phyloP scores from a whole-genome alignment of 73 alveolate species.

The Tetrahymena thermophila region DNA sequence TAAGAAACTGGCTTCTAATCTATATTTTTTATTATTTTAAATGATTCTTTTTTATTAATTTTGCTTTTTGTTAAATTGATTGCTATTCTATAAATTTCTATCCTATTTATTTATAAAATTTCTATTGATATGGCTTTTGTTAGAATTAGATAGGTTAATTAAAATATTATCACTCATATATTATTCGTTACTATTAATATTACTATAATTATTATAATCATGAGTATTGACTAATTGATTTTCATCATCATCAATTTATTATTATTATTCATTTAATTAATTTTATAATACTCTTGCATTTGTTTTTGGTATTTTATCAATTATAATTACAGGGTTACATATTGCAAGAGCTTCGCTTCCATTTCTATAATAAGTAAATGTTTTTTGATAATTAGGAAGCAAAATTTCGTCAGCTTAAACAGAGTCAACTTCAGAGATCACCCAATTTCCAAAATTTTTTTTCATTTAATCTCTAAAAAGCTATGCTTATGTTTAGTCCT shows the following conservation, averaged over 20 bases:
- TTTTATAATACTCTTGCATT: not conserved
- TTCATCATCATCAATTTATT: not conserved
- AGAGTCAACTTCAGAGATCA: not conserved
- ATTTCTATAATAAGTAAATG: not conserved
- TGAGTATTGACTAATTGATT: not conserved
- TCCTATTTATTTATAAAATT: too few relatives aligned
- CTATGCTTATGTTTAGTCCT: not conserved
- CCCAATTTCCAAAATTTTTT: not conserved
- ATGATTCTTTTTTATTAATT: not conserved
- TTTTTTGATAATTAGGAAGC: not conserved
- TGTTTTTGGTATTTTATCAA: not conserved
- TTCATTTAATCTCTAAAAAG: not conserved
- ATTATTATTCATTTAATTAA: not conserved
- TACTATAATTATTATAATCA: too few relatives aligned
- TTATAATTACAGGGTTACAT: not conserved
- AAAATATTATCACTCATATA: not conserved
- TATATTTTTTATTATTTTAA: not conserved
- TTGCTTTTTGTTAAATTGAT: too few relatives aligned
- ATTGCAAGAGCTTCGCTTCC: not conserved
- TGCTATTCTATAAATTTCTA: too few relatives aligned
- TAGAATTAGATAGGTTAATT: too few relatives aligned
- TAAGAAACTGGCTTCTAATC: not conserved
- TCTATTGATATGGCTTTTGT: too few relatives aligned
- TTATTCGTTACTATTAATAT: not conserved
- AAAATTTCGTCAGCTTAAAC: not conserved